These are phyloP conservation scores for Vaccinium corymbosum DNA, from an alignment of 148 eudicot species.

Conservation along the genomic window DNA sequence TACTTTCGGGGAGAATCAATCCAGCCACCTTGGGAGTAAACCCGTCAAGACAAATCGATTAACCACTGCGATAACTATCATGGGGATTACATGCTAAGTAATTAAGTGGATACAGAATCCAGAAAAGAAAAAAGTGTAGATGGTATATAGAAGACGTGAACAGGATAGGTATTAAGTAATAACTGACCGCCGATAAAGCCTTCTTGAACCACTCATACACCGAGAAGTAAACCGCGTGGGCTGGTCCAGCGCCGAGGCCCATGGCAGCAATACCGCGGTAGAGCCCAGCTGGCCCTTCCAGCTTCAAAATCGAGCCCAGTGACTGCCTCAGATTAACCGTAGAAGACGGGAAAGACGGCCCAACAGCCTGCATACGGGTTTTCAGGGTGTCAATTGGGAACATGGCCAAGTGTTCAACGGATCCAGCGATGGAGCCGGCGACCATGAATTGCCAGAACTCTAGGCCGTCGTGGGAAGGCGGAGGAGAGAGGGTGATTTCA, in stretches of 20 bases:
- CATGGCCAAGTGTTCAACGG: constrained; percentile 52
- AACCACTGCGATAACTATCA: too few relatives aligned
- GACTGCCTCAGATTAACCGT: constrained; percentile 29
- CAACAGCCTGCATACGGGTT: constrained; percentile 43
- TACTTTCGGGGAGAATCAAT: too few relatives aligned
- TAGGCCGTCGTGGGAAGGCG: constrained; percentile 38
- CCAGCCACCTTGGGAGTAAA: too few relatives aligned
- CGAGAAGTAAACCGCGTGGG: constrained; percentile 41
- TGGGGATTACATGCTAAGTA: too few relatives aligned
- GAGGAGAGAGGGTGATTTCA: constrained; percentile 14
- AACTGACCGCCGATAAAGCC: constrained; percentile 13
- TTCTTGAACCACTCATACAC: constrained; percentile 35
- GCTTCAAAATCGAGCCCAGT: constrained; percentile 31
- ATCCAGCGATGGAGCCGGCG: constrained; percentile 50
- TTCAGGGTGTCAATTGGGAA: constrained; percentile 56
- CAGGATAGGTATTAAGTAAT: neutral
- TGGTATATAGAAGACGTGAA: neutral
- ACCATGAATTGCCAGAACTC: constrained; percentile 50
- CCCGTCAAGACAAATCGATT: too few relatives aligned
- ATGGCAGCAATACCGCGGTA: constrained; percentile 48
- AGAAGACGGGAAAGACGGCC: constrained; percentile 20
- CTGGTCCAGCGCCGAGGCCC: constrained; percentile 46
- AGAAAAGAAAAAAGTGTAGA: too few relatives aligned
- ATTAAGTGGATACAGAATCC: too few relatives aligned
- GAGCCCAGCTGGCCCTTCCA: constrained; percentile 32